A percentile compares a stretch with the other conserved stretches of the same genome.
These are phyloP conservation scores for Collariella sp. DNA, from an alignment of 495 filamentous ascomycete genomes.

Conservation along the genomic window DNA sequence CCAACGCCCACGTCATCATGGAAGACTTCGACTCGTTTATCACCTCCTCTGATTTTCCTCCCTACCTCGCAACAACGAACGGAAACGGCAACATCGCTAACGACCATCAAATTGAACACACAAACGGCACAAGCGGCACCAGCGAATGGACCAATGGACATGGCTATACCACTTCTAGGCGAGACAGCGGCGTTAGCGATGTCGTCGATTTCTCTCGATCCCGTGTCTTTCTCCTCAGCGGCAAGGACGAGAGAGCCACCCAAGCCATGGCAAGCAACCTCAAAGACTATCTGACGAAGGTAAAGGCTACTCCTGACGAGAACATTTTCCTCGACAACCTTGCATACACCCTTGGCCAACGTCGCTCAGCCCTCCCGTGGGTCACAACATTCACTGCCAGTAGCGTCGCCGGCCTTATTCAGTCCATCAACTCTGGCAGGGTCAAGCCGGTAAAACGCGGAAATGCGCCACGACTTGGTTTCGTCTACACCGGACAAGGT, in stretches of 20 bases:
- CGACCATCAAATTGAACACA: background rate
- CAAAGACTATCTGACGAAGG: conserved; percentile 11
- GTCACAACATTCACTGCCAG: conserved; percentile 9
- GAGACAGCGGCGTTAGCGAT: conserved; percentile 3
- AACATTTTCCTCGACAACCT: conserved; percentile 23
- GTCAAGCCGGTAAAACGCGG: conserved; percentile 11
- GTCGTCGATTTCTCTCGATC: background rate
- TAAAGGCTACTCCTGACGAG: conserved; percentile 8
- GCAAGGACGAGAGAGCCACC: conserved; percentile 19
- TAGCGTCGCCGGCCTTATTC: conserved; percentile 8
- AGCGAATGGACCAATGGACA: conserved; percentile 1
- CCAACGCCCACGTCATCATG: conserved; percentile 23
- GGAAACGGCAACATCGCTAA: conserved; percentile 1
- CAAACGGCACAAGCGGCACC: conserved; percentile 6
- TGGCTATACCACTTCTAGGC: background rate
- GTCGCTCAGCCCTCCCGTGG: conserved; percentile 28
- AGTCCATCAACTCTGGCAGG: conserved; percentile 17
- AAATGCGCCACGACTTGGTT: conserved; percentile 14
- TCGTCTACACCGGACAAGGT: conserved; percentile 40
- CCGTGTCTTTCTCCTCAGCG: conserved; percentile 20
- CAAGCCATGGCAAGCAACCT: conserved; percentile 16
- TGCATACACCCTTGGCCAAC: conserved; percentile 27
- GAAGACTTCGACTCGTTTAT: conserved; percentile 13
- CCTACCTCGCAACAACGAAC: background rate
- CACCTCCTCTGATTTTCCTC: background rate